Percentiles rank a stretch among this genome's conserved stretches.
phyloP scores from a whole-genome alignment of 2,329 filamentous ascomycete species.

The Hypoxylon sp. region DNA sequence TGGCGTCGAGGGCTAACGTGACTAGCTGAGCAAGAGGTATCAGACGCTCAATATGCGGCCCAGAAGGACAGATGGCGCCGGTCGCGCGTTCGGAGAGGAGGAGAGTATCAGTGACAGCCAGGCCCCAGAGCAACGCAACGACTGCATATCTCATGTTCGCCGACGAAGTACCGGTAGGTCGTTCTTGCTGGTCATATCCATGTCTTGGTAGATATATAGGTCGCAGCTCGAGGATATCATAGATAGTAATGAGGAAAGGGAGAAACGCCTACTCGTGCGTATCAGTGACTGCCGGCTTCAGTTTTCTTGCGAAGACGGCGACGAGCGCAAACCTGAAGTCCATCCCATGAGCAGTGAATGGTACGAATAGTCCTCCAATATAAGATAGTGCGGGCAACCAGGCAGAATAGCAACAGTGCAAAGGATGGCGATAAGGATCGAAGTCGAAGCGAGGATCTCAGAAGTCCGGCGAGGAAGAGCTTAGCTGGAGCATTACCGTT shows the following conservation, averaged over 20 bases:
- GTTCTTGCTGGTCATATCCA: constrained; percentile 34
- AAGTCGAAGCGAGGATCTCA: constrained; percentile 36
- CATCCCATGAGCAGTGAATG: constrained; percentile 54
- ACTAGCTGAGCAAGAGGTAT: constrained; percentile 51
- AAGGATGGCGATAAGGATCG: constrained; percentile 36
- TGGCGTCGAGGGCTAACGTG: constrained; percentile 51
- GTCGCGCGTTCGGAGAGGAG: constrained; percentile 46
- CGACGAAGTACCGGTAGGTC: constrained; percentile 13
- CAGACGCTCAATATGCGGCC: constrained; percentile 47
- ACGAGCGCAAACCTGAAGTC: constrained; percentile 51
- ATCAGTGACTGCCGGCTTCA: constrained; percentile 14
- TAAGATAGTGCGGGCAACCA: constrained; percentile 49
- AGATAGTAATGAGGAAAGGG: constrained; percentile 48
- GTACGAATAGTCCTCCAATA: constrained; percentile 53
- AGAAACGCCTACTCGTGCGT: constrained; percentile 50
- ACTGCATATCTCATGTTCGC: constrained; percentile 41
- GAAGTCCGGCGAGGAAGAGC: constrained; percentile 19
- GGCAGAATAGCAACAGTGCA: constrained; percentile 42
- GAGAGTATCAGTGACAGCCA: constrained; percentile 50
- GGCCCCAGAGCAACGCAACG: constrained; percentile 52
- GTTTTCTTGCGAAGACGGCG: background rate
- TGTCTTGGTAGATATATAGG: constrained; percentile 46
- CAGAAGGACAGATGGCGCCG: constrained; percentile 52
- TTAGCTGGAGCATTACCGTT: constrained; percentile 29
- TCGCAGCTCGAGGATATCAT: constrained; percentile 42